Base-by-base conservation (phyloP, 2,329 filamentous ascomycete genomes). In the Fusarium lyarnte region DNA sequence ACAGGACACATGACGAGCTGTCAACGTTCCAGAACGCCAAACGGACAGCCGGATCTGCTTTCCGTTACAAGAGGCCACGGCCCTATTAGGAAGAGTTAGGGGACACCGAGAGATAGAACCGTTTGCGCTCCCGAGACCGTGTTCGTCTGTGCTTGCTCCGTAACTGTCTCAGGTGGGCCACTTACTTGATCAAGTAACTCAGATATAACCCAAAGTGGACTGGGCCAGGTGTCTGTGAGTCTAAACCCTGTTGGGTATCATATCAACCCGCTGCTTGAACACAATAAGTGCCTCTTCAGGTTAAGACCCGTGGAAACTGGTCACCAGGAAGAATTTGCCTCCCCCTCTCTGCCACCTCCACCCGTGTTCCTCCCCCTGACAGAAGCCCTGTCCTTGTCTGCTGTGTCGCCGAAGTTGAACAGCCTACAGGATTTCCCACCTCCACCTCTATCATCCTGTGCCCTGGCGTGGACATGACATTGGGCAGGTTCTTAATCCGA, bases 261-360 rank as follows among this genome's bases (percentile, higher is more conserved):
- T 31, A 53, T 13, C 25, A 55, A 58, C 51, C 73, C 65, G 53
- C 72, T 54, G 53, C 57, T 45, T 29, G 70, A 66, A 73, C 75
- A 77, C 66, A 70, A 76, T 63, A 75, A 74, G 63, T 72, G 60
- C 75, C 75, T 63, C 51, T 74, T 77, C 68, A 65, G 67, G 75
- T 57, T 63, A 77, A 72, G 75, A 64, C 61, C 54, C 63, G 66
- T 72, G 58, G 67, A 51, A 71, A 47, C 65, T 72, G 75, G 75
- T 77, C 75, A 77, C 69, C 75, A 77, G 75, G 75, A 70, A 71
- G 64, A 68, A 60, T 77, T 77, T 73, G 74, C 74, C 74, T 73
- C 74, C 74, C 74, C 74, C 74, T 76, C 74, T 76, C 70, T 73
- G 63, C 63, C 73, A 75, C 70, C 63, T 75, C 74, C 70, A 74